phyloP scores from a whole-genome alignment of 352 stramenopile species.

The Saprolegnia diclina region DNA sequence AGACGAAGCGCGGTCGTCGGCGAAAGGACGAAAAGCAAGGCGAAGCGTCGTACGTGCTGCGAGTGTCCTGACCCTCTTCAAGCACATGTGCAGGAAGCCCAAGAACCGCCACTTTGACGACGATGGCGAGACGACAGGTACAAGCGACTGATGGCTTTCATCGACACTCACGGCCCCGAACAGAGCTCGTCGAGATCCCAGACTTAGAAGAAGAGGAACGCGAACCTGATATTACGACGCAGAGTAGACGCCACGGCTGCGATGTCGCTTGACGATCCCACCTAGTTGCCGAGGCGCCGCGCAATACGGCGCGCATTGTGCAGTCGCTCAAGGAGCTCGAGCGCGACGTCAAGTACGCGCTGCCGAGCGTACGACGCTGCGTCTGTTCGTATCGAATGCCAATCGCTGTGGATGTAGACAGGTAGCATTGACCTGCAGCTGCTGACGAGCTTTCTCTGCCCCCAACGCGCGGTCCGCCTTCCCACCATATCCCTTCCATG shows the following conservation, averaged over 20 bases:
- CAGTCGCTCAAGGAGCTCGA: slow-evolving; percentile 77
- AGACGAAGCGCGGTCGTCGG: slow-evolving; percentile 51
- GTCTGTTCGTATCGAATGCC: neutral
- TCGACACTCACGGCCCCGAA: neutral
- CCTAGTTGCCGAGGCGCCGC: slow-evolving; percentile 66
- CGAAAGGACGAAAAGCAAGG: slow-evolving; percentile 48
- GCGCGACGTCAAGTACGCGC: slow-evolving; percentile 68
- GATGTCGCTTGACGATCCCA: slow-evolving; percentile 8
- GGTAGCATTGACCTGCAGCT: slow-evolving; percentile 61
- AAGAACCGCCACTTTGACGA: slow-evolving; percentile 77
- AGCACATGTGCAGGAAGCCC: neutral
- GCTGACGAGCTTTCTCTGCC: slow-evolving; percentile 56
- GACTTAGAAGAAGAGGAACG: slow-evolving; percentile 78
- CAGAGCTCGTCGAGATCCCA: slow-evolving; percentile 75
- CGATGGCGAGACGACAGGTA: slow-evolving; percentile 53
- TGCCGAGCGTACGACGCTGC: slow-evolving; percentile 41
- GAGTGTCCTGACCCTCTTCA: neutral
- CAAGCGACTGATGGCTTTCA: neutral
- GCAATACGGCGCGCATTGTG: slow-evolving; percentile 55
- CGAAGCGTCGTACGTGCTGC: slow-evolving; percentile 25
- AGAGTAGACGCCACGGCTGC: slow-evolving; percentile 31
- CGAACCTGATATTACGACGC: slow-evolving; percentile 64
- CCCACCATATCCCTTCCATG: neutral
- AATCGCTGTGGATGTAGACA: slow-evolving; percentile 23
- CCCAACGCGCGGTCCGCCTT: slow-evolving; percentile 53